Percentiles rank a stretch among this genome's conserved stretches.
Conservation (phyloP, 805 yeast genomes). For the Saccharomycopsis sp. region DNA sequence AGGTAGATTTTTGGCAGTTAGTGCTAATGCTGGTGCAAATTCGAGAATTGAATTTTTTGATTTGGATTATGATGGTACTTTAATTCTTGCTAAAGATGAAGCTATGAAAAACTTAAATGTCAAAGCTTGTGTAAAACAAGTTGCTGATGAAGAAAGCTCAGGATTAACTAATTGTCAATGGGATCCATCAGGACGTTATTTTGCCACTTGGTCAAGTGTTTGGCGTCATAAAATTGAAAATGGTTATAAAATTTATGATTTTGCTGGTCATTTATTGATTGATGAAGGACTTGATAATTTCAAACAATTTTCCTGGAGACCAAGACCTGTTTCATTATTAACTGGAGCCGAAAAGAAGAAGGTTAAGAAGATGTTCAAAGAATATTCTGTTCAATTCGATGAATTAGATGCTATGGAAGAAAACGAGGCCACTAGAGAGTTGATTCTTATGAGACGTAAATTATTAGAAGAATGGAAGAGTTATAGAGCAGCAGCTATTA, state of each 20-base stretch:
- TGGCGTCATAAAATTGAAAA: conserved; percentile 82
- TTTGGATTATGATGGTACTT: conserved; percentile 68
- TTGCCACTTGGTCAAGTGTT: conserved; percentile 78
- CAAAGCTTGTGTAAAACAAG: conserved; percentile 46
- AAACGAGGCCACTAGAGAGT: conserved; percentile 80
- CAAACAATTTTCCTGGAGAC: conserved; percentile 93
- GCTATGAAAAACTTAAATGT: conserved; percentile 32
- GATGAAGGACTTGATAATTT: conserved; percentile 76
- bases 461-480: conserved; percentile 76
- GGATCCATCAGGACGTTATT: conserved; percentile 94
- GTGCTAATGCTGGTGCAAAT: conserved; percentile 34
- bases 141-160: conserved; percentile 53
- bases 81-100: conserved; percentile 26
- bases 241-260: conserved; percentile 82
- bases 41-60: conserved; percentile 83
- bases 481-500: conserved; percentile 52
- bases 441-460: conserved; percentile 74
- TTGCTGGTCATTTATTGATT: conserved; percentile 65
- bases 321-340: conserved; percentile 78
- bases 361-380: conserved; percentile 81
- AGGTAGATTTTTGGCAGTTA: conserved; percentile 71
- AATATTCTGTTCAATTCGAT: conserved; percentile 87
- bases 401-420: conserved; percentile 95
- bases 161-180: conserved; percentile 80
- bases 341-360: conserved; percentile 74